Base-by-base conservation (phyloP, 1,139 yeast genomes). In the Kurtzmaniella quercitrusa region DNA sequence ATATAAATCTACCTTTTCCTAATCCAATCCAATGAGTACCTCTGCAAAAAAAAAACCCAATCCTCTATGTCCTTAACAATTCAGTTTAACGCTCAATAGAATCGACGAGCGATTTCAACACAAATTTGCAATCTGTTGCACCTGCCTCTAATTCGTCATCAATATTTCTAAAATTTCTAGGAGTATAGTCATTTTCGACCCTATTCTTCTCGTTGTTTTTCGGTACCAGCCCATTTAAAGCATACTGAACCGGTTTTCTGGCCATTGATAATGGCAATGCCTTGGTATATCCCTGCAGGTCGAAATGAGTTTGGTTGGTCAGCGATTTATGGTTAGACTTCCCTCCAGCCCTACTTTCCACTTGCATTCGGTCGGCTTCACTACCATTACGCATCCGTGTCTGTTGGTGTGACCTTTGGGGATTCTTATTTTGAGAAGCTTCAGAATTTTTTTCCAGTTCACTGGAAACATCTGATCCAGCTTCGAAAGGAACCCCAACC, bases 101-200 rank as follows among this genome's bases (percentile, higher is more conserved):
- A 48, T 71, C 75, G 42, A 71, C 76, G 49, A 71, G 64, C 20
- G 73, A 66, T 50, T 69, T 65, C 50, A 70, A 57, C 45, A 71
- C 70, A 50, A 65, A 64, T 42, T 61, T 59, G 45, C 19, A 42
- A 19, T 42, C 40, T 35, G 19, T 12, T 14, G 26, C 30, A 22
- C 34, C 17, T 19, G 7, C 33, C 19, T 32, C 37, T 19, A 26
- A 19, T 34, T 22, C 20, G 14, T 28, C 32, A 21, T 42, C 42
- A 16, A 23, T 6, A 9, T 22, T 32, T 12, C 16, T 33, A 21
- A 42, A 42, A 21, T 42, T 42, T 11, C 45, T 26, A 3, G 45
- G 45, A 15, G 40, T 32, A 8, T 19, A 8, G 26, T 36, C 40
- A 4, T 18, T 21, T 14, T 20, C 28, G n/a, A 38, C 3, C 14